Evolutionary conservation across 2,329 filamentous ascomycete genomes (phyloP).

Genomic region (Dactylellina sp.): DNA sequence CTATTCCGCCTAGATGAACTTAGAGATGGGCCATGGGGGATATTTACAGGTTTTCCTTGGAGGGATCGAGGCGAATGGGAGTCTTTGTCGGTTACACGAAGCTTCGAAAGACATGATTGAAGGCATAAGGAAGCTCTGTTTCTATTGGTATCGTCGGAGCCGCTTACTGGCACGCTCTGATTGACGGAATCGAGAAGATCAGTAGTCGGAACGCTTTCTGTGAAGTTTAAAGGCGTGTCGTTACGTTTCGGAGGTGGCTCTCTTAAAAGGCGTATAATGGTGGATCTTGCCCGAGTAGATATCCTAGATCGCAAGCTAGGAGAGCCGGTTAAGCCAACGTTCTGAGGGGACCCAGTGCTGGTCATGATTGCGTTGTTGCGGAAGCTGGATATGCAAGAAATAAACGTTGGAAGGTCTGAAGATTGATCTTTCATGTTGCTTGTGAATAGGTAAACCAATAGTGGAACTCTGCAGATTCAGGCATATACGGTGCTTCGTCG

Average conservation of each 20-base stretch:
- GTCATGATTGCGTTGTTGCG: slow-evolving; percentile 5
- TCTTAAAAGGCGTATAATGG: slow-evolving; percentile 34
- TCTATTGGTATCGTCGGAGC: not conserved
- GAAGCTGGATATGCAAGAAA: not conserved
- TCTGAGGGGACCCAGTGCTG: not conserved
- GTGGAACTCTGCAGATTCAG: not conserved
- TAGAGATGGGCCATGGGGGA: slow-evolving; percentile 6
- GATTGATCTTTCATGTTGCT: not conserved
- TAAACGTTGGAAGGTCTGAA: not conserved
- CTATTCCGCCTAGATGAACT: slow-evolving; percentile 7
- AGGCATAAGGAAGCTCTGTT: slow-evolving; percentile 7
- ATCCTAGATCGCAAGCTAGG: slow-evolving; percentile 26
- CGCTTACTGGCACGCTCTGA: not conserved
- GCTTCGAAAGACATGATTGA: slow-evolving; percentile 22
- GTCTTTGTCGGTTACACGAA: slow-evolving; percentile 24
- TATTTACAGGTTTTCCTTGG: slow-evolving; percentile 26
- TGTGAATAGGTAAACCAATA: not conserved
- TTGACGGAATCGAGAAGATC: not conserved
- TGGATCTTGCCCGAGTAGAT: slow-evolving; percentile 39
- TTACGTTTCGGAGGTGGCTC: slow-evolving; percentile 52
- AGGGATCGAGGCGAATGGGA: not conserved
- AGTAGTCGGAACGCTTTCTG: slow-evolving; percentile 3
- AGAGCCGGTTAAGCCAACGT: not conserved
- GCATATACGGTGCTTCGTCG: not conserved
- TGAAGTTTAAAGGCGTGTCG: slow-evolving; percentile 51